phyloP scores from a whole-genome alignment of 176 grass and related monocot species.

The Bothriochloa decipiens region DNA sequence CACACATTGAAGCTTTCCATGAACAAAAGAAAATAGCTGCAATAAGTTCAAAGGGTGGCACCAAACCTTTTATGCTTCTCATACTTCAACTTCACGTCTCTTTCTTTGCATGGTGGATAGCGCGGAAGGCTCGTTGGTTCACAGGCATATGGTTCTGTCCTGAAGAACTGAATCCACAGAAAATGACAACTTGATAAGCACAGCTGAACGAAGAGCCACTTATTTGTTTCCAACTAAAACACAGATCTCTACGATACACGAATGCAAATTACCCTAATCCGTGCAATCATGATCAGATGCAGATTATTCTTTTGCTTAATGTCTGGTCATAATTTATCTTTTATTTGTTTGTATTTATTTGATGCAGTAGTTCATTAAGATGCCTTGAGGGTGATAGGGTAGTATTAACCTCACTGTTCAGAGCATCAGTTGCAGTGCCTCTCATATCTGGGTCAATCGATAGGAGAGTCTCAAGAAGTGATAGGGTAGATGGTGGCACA shows the following conservation, averaged over 20 bases:
- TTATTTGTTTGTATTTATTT: background rate
- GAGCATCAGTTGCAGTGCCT: slow-evolving; percentile 84
- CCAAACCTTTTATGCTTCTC: slow-evolving; percentile 71
- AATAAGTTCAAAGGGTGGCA: slow-evolving; percentile 17
- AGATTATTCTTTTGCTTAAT: background rate
- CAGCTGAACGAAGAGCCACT: slow-evolving; percentile 8
- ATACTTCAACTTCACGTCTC: slow-evolving; percentile 71
- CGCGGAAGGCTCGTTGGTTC: slow-evolving; percentile 81
- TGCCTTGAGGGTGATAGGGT: background rate
- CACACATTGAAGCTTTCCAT: slow-evolving; percentile 1
- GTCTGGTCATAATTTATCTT: no score
- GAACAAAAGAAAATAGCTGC: background rate
- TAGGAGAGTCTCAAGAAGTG: slow-evolving; percentile 85
- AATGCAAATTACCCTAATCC: background rate
- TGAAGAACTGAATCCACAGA: slow-evolving; percentile 81
- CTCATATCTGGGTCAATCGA: slow-evolving; percentile 79
- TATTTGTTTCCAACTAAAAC: slow-evolving; percentile 10
- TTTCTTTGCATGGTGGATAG: slow-evolving; percentile 94
- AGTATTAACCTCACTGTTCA: slow-evolving; percentile 87
- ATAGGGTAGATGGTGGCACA: slow-evolving; percentile 56
- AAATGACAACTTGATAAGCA: slow-evolving; percentile 40
- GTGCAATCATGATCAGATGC: background rate
- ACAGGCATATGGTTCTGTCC: slow-evolving; percentile 86
- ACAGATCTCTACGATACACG: background rate
- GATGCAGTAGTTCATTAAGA: slow-evolving; percentile 18